Percentiles rank a stretch among this genome's conserved stretches.
Evolutionary conservation across 2,329 filamentous ascomycete species (phyloP).

Genomic region (Venturia asperata): DNA sequence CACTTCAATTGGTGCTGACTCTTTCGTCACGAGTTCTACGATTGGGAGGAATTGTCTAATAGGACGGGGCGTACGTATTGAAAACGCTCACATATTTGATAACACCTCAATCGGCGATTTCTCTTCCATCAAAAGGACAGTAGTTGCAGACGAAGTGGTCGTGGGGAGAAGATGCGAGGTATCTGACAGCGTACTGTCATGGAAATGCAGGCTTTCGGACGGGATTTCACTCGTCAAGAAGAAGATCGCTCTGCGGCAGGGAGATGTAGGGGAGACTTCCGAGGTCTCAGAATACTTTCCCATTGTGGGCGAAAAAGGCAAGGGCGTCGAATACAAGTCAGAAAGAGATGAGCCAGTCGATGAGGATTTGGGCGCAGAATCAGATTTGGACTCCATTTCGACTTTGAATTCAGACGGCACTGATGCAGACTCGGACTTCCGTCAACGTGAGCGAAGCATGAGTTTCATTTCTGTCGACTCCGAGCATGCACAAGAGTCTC

Average conservation of each 20-base stretch:
- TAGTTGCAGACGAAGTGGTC: slow-evolving; percentile 65
- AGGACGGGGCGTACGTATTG: slow-evolving; percentile 72
- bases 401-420: slow-evolving; percentile 48
- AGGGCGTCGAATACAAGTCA: slow-evolving; percentile 52
- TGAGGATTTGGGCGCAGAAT: slow-evolving; percentile 25
- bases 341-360: slow-evolving; percentile 43
- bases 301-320: slow-evolving; percentile 52
- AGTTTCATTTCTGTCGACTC: slow-evolving; percentile 70
- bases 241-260: slow-evolving; percentile 38
- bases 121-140: slow-evolving; percentile 59
- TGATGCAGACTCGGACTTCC: slow-evolving; percentile 37
- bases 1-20: slow-evolving; percentile 67
- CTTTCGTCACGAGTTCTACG: slow-evolving; percentile 64
- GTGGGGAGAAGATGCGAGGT: slow-evolving; percentile 66
- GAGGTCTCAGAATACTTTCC: slow-evolving; percentile 40
- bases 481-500: slow-evolving; percentile 32
- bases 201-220: slow-evolving; percentile 64
- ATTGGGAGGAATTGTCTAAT: slow-evolving; percentile 82
- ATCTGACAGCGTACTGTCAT: slow-evolving; percentile 68
- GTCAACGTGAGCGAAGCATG: slow-evolving; percentile 49
- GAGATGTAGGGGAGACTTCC: slow-evolving; percentile 42
- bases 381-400: slow-evolving; percentile 53
- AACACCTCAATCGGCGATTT: slow-evolving; percentile 70
- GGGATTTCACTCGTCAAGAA: slow-evolving; percentile 42
- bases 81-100: slow-evolving; percentile 84